Evolutionary conservation across 345 rosid genomes (phyloP).

Genomic region (Brassica rapa): DNA sequence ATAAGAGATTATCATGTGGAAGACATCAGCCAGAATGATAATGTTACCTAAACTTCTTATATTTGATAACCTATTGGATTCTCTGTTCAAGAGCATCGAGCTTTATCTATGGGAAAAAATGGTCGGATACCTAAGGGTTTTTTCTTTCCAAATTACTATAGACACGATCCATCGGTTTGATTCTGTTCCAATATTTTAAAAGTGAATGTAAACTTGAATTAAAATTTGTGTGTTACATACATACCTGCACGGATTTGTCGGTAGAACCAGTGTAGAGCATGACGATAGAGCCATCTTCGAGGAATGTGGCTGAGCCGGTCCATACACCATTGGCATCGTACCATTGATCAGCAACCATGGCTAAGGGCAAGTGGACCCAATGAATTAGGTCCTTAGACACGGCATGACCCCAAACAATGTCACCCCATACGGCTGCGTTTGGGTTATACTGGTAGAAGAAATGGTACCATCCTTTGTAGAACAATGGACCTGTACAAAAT

Average conservation of each 20-base stretch:
- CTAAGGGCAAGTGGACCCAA: slow-evolving; percentile 84
- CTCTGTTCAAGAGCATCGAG: neutral
- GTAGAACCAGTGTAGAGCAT: slow-evolving; percentile 89
- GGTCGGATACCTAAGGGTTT: too few relatives aligned
- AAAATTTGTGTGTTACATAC: neutral
- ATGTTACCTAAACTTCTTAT: neutral
- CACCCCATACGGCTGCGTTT: slow-evolving; percentile 88
- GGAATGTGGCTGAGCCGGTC: slow-evolving; percentile 92
- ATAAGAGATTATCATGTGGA: neutral
- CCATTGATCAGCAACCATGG: slow-evolving; percentile 76
- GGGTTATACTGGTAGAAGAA: slow-evolving; percentile 95
- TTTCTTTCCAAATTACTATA: neutral
- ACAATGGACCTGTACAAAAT: slow-evolving; percentile 67
- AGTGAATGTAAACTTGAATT: neutral
- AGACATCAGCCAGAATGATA: neutral
- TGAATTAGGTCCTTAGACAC: slow-evolving; percentile 85
- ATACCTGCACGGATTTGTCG: slow-evolving; percentile 59
- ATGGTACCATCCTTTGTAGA: slow-evolving; percentile 83
- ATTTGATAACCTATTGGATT: neutral
- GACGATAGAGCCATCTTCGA: slow-evolving; percentile 61
- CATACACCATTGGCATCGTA: slow-evolving; percentile 79
- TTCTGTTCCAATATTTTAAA: neutral
- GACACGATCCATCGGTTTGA: neutral
- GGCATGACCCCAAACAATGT: slow-evolving; percentile 97
- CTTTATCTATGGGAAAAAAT: neutral